Conservation (phyloP, 2,329 filamentous ascomycete genomes). For the Phaeosphaeriaceae sp. region DNA sequence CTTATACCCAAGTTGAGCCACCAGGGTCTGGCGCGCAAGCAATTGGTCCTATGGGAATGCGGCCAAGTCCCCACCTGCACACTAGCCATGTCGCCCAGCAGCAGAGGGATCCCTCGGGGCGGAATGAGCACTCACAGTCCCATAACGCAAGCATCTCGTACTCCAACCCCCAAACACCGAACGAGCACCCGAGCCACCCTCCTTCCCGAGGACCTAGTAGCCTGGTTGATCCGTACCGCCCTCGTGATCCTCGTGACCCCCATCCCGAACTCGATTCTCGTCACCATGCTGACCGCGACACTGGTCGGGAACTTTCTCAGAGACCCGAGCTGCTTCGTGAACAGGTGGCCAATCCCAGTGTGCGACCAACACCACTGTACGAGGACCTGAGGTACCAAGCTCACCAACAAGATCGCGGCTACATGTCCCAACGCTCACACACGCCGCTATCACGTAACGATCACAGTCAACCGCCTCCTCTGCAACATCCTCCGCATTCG, state of each 20-base stretch:
- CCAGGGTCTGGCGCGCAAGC: constrained; percentile 33
- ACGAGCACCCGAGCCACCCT: constrained; percentile 33
- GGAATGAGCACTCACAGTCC: constrained; percentile 43
- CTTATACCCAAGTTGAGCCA: constrained; percentile 47
- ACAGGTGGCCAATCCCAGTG: constrained; percentile 32
- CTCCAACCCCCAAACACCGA: constrained; percentile 43
- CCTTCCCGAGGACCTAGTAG: constrained; percentile 31
- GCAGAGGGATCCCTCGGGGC: constrained; percentile 34
- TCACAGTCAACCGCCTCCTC: constrained; percentile 33
- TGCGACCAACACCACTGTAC: constrained; percentile 29
- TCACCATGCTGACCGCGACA: constrained; percentile 40
- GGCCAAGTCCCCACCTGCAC: constrained; percentile 44
- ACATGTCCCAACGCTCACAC: constrained; percentile 39
- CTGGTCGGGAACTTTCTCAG: constrained; percentile 40
- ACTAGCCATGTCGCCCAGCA: constrained; percentile 37
- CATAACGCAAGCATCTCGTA: constrained; percentile 41
- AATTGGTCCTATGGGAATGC: constrained; percentile 45
- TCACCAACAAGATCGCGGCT: constrained; percentile 35
- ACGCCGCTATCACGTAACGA: constrained; percentile 42
- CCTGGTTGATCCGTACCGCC: constrained; percentile 37
- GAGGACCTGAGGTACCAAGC: constrained; percentile 40
- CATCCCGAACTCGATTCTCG: constrained; percentile 39
- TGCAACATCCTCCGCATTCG: constrained; percentile 44
- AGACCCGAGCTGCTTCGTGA: constrained; percentile 39
- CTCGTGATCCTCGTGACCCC: constrained; percentile 37